Conservation (phyloP, 2,329 filamentous ascomycete genomes). For the Fusarium luffae region DNA sequence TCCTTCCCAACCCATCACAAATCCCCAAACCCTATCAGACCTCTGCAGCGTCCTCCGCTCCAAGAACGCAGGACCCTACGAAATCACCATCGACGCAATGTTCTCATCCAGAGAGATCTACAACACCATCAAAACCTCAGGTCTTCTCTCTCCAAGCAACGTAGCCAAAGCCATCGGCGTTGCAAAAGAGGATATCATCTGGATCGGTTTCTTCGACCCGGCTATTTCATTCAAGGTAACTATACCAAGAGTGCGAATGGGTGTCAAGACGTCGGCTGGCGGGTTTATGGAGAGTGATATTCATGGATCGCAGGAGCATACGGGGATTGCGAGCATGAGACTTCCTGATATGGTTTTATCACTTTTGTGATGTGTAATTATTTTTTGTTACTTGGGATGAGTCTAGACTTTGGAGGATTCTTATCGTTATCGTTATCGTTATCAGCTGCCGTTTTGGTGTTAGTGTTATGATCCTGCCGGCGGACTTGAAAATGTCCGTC, state of each 20-base stretch:
- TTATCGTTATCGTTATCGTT: background rate
- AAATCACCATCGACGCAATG: slow-evolving; percentile 64
- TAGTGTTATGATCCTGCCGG: fast-evolving
- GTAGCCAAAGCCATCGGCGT: slow-evolving; percentile 43
- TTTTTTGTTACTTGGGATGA: background rate
- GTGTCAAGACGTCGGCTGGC: slow-evolving; percentile 29
- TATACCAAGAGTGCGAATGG: slow-evolving; percentile 21
- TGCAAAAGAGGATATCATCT: slow-evolving; percentile 47
- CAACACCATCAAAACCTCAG: slow-evolving; percentile 19
- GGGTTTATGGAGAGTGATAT: slow-evolving; percentile 42
- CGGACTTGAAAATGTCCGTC: background rate
- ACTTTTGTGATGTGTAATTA: background rate
- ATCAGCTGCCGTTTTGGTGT: too few species aligned
- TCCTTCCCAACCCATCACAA: fast-evolving
- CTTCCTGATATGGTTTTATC: background rate
- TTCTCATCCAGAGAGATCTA: slow-evolving; percentile 54
- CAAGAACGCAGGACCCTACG: slow-evolving; percentile 59
- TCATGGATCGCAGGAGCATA: slow-evolving; percentile 39
- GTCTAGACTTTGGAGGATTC: background rate
- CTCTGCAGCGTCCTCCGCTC: slow-evolving; percentile 57
- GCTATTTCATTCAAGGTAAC: slow-evolving; percentile 59
- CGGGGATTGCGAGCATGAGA: slow-evolving; percentile 26
- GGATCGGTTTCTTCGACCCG: slow-evolving; percentile 57
- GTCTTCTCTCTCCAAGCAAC: slow-evolving; percentile 16
- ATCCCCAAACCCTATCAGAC: slow-evolving; percentile 42